Base-by-base conservation (phyloP, 78 protist genomes). In the Anaeramoeba flamelloides region DNA sequence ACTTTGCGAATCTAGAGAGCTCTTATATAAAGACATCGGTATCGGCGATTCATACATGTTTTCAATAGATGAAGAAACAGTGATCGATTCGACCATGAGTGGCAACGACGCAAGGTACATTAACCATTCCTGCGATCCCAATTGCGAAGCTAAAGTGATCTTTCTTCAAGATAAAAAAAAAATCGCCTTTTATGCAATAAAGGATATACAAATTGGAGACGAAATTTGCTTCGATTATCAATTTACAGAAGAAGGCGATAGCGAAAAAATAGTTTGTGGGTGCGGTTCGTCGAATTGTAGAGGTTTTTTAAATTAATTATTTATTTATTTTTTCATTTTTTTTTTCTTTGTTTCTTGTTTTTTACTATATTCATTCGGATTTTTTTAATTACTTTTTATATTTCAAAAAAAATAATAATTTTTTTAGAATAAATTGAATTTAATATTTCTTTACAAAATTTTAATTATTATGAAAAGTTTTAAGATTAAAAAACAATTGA, bases 101-200 rank as follows among this genome's bases (percentile, higher is more conserved):
- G 99, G 99, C 8, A 89, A 88, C 85, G 37, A 92, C 0, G 97
- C 98, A 1, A 81, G 99, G 39, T 96, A 92, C 87, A 96, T 96
- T 64, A 96, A 96, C 77, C 99, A 96, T 86, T 85, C 90, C 36
- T 96, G 99, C 80, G 96, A 89, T 3, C 98, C 99, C 40, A 96
- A 95, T 83, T 91, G 97, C 81, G 76, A 39, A 2, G 97, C 99
- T 0, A 64, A 89, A 39, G 76, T 94, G 65, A 41, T 96, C 36
- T 77, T 31, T 0, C 87, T 82, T 26, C 89, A 84, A n/a, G 84
- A 77, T 41, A 74, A 86, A 78, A 87, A 77, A 65, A 84, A 86
- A 36, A 91, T 96, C 41, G 87, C 79, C 36, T 88, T 96, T 30
- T 96, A 92, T 81, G 83, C 96, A 0, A 80, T 84, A 69, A 41